Evolutionary conservation across 106 monocot genomes (phyloP).

Genomic region (Hemerocallis citrina): DNA sequence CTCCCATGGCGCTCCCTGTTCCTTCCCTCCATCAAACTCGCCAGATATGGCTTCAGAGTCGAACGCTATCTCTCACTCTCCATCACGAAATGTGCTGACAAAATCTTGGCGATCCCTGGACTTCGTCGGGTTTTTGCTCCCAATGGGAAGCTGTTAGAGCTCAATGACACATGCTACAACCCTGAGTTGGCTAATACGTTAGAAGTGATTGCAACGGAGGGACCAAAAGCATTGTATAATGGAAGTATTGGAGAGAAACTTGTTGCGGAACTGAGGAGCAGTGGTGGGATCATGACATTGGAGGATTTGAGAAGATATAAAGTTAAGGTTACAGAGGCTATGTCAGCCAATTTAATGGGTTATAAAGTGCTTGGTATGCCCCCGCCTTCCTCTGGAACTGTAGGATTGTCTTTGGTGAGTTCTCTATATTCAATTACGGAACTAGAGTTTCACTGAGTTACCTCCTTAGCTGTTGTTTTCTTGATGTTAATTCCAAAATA

Average conservation of each 20-base stretch:
- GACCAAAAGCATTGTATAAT: constrained; percentile 61
- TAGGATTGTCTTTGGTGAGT: constrained; percentile 69
- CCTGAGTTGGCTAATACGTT: constrained; percentile 41
- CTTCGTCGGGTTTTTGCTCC: constrained; percentile 40
- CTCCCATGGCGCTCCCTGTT: constrained; percentile 67
- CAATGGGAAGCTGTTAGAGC: constrained; percentile 28
- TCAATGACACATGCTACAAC: constrained; percentile 42
- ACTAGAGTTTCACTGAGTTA: too few species aligned
- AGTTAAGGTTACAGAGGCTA: constrained; percentile 33
- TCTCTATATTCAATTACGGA: too few species aligned
- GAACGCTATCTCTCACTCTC: constrained; percentile 21
- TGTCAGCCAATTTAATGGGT: constrained; percentile 41
- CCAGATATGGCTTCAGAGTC: constrained; percentile 48
- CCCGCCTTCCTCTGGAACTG: constrained; percentile 69
- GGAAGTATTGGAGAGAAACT: constrained; percentile 57
- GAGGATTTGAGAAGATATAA: constrained; percentile 53
- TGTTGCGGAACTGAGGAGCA: constrained; percentile 34
- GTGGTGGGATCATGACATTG: constrained; percentile 56
- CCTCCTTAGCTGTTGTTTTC: too few species aligned
- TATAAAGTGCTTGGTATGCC: constrained; percentile 76
- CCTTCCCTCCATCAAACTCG: constrained; percentile 56
- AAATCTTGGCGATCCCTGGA: constrained; percentile 50
- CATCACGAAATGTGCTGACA: constrained; percentile 2
- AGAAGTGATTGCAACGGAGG: constrained; percentile 38
- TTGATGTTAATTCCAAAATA: neutral